Conservation (phyloP, 1,284 basidiomycete genomes). For the Papiliotrema laurentii region DNA sequence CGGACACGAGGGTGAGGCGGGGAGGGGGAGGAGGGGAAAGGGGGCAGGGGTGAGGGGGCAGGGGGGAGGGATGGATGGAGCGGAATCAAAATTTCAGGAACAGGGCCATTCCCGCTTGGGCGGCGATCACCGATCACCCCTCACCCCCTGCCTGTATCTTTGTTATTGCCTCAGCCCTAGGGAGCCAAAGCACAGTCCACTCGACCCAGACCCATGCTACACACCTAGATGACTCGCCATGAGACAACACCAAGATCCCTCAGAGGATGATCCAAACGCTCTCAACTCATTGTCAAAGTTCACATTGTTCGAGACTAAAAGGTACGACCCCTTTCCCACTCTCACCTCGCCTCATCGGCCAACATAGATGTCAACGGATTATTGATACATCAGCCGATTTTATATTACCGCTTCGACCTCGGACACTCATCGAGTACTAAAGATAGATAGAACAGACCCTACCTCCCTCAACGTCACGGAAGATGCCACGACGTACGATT, state of each 20-base stretch:
- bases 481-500: constrained; percentile 80
- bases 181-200: too few relatives aligned
- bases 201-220: too few relatives aligned
- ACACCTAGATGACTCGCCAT: too few relatives aligned
- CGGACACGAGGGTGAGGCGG: too few relatives aligned
- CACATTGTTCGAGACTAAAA: constrained; percentile 81
- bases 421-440: constrained; percentile 74
- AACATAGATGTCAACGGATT: background rate
- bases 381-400: constrained; percentile 55
- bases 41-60: background rate
- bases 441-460: constrained; percentile 78
- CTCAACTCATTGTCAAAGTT: constrained; percentile 69
- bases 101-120: background rate
- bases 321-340: constrained; percentile 31
- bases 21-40: background rate
- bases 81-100: constrained; percentile 1
- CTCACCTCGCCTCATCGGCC: background rate
- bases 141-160: too few relatives aligned
- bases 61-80: background rate
- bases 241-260: constrained; percentile 7
- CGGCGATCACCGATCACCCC: too few relatives aligned
- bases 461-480: constrained; percentile 71
- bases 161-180: too few relatives aligned
- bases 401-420: constrained; percentile 70
- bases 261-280: constrained; percentile 22